A percentile compares a stretch with the other conserved stretches of the same genome.
These are phyloP conservation scores for Candida tibetensis DNA, from an alignment of 805 yeast species.

Conservation along the genomic window DNA sequence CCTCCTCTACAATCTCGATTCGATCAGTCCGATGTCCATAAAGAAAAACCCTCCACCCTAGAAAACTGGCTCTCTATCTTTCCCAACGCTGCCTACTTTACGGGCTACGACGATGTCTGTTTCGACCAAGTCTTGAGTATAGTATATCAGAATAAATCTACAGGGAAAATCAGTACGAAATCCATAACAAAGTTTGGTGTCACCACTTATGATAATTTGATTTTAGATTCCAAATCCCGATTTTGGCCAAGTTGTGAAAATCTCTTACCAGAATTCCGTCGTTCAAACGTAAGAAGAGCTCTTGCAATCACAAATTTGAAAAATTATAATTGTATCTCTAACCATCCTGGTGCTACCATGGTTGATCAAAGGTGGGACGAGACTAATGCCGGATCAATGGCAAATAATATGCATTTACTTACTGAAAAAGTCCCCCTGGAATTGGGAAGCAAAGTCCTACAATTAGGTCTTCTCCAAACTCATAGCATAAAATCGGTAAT, in stretches of 20 bases:
- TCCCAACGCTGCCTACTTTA: slow-evolving; percentile 50
- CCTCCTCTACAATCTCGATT: neutral
- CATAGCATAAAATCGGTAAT: slow-evolving; percentile 50
- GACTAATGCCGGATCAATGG: slow-evolving; percentile 77
- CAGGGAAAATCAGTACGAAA: slow-evolving; percentile 50
- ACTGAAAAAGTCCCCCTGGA: slow-evolving; percentile 51
- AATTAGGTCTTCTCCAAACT: slow-evolving; percentile 56
- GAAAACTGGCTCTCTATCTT: slow-evolving; percentile 43
- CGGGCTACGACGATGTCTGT: slow-evolving; percentile 45
- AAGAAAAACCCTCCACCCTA: slow-evolving; percentile 2
- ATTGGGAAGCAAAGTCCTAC: slow-evolving; percentile 55
- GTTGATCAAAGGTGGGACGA: slow-evolving; percentile 62
- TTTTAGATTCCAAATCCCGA: slow-evolving; percentile 57
- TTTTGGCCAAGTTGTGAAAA: slow-evolving; percentile 81
- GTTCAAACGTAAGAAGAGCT: slow-evolving; percentile 65
- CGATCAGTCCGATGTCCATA: neutral
- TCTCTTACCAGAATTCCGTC: slow-evolving; percentile 45
- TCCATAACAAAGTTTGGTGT: slow-evolving; percentile 67
- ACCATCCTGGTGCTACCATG: slow-evolving; percentile 10
- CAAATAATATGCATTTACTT: slow-evolving; percentile 60
- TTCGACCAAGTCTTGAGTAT: slow-evolving; percentile 48
- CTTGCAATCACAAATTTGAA: slow-evolving; percentile 73
- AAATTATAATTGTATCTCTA: slow-evolving; percentile 58
- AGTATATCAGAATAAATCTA: slow-evolving; percentile 47
- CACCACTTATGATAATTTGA: slow-evolving; percentile 54